These are phyloP conservation scores for Fusarium sp. DNA, from an alignment of 2,329 filamentous ascomycete genomes.

Conservation along the genomic window DNA sequence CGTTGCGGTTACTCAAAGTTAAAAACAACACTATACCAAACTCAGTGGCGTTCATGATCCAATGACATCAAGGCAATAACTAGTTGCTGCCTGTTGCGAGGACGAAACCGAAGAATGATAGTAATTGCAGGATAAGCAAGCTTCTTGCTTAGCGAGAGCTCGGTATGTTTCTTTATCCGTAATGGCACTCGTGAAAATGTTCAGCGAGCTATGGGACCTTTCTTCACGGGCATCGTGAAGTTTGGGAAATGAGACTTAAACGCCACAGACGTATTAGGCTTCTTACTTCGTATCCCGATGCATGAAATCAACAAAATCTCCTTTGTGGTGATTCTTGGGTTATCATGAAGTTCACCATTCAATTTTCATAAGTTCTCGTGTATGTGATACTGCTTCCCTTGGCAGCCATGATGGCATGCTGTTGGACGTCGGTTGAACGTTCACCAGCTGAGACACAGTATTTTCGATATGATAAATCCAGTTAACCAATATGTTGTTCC, in stretches of 20 bases:
- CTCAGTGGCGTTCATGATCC: background rate
- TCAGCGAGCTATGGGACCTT: background rate
- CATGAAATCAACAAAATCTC: fast-evolving
- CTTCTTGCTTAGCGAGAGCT: fast-evolving
- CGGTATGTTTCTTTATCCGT: background rate
- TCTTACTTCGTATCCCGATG: background rate
- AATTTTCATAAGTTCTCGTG: too few species aligned
- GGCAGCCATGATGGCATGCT: background rate
- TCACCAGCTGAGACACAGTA: background rate
- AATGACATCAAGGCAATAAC: background rate
- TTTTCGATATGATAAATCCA: background rate
- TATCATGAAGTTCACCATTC: too few species aligned
- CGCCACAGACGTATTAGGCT: background rate
- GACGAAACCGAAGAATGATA: background rate
- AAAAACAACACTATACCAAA: background rate
- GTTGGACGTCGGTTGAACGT: background rate
- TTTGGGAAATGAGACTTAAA: background rate
- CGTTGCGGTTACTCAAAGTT: too few species aligned
- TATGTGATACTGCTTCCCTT: background rate
- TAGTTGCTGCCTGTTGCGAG: background rate
- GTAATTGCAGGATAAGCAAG: background rate
- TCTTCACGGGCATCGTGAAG: background rate
- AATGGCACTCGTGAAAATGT: background rate
- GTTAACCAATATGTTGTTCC: fast-evolving
- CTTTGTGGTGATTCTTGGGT: background rate